Base-by-base conservation (phyloP, 106 monocot genomes). In the Dendrobium officinale region DNA sequence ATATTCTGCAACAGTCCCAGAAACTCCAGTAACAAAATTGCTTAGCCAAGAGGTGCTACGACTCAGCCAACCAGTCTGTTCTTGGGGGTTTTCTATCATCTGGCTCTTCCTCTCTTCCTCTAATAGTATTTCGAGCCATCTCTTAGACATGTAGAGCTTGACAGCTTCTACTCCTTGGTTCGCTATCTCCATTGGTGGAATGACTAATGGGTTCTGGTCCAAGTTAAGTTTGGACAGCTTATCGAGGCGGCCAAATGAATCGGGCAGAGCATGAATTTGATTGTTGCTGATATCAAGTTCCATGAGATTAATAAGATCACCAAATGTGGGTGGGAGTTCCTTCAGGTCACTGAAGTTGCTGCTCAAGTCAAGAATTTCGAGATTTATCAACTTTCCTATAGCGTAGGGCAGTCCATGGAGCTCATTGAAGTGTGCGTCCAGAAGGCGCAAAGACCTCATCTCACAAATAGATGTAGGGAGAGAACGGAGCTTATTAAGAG, bases 261-360 rank as follows among this genome's bases (percentile, higher is more conserved):
- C 89, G 0, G 98, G 98, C 43, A 98, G 89, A 17, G 84, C 86
- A 61, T 88, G 91, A 64, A 98, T 92, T 74, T 97, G 98, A 72
- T 98, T 98, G 86, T 98, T 98, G 80, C 94, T 98, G 68, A 95
- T 85, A 77, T 94, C 86, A 45, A 98, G 92, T 67, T 98, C 92
- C 41, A 72, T 88, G 33, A 98, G 90, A 80, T 83, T 94, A 19
- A 82, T 16, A 47, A 98, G 79, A 75, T 94, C 89, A 22, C 98
- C 88, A n/a, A 98, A 85, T 16, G 92, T 73, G 17, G 84, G 67
- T 26, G 98, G 94, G 27, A 98, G 94, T 77, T 85, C 92, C 37
- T 77, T 85, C 45, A 98, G 67, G 77, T 98, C 98, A 73, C 82
- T 91, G 79, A 98, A 98, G 79, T 98, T 98, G 72, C 89, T 92